Percentiles rank a stretch among this genome's conserved stretches.
Evolutionary conservation across 139 green algal genomes (phyloP).

Genomic region (Chlamydomonas eustigma): DNA sequence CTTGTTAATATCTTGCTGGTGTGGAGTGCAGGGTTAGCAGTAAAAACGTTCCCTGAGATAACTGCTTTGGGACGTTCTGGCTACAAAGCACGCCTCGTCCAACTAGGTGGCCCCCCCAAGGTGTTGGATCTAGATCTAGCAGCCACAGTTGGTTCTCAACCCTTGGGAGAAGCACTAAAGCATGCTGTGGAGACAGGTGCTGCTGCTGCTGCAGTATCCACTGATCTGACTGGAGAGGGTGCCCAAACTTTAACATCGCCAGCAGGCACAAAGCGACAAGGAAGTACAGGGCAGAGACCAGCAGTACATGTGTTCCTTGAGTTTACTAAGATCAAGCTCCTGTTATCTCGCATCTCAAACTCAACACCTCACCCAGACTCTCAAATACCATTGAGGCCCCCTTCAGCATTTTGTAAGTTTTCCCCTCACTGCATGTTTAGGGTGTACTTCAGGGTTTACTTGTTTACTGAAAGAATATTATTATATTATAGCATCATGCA

Average conservation of each 20-base stretch:
- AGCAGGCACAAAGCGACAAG: not conserved
- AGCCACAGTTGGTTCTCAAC: not conserved
- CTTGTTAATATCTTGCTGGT: not conserved
- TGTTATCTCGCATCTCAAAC: not conserved
- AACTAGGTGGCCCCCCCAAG: not conserved
- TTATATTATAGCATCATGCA: slow-evolving; percentile 1
- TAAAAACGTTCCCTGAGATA: not conserved
- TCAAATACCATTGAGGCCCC: not conserved
- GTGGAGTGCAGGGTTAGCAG: not conserved
- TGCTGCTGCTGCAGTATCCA: not conserved
- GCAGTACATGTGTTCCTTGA: not conserved
- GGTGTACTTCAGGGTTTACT: too few species aligned
- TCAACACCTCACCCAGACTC: not conserved
- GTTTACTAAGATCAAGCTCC: not conserved
- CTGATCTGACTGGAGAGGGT: not conserved
- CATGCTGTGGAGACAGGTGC: not conserved
- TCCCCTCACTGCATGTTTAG: not conserved
- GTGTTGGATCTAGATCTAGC: not conserved
- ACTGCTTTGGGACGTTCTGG: too few species aligned
- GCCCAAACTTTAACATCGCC: not conserved
- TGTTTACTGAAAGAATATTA: not conserved
- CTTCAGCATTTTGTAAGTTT: slow-evolving; percentile 14
- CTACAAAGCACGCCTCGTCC: not conserved
- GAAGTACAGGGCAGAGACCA: not conserved
- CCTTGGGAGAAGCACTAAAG: not conserved